A percentile compares a stretch with the other conserved stretches of the same genome.
Evolutionary conservation across 2,329 filamentous ascomycete genomes (phyloP).

Genomic region (Neodidymelliopsis sp.): DNA sequence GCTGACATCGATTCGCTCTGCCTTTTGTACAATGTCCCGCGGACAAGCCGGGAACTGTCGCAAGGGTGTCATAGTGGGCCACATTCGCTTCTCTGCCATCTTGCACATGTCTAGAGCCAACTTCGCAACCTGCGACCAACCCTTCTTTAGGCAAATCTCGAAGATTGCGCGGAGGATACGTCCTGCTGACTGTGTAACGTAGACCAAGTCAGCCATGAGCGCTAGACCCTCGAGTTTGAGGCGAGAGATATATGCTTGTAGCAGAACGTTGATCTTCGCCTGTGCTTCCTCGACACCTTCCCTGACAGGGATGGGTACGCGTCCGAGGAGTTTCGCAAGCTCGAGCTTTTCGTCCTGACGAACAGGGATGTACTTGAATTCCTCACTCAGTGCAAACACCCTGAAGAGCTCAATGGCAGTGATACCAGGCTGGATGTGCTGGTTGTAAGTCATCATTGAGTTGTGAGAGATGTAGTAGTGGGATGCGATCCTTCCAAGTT

Average conservation of each 20-base stretch:
- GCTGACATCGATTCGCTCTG: constrained; percentile 91
- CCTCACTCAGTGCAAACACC: constrained; percentile 92
- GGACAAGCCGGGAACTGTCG: constrained; percentile 84
- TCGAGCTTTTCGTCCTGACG: constrained; percentile 98
- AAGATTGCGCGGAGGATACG: constrained; percentile 95
- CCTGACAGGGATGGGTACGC: constrained; percentile 95
- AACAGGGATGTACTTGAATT: constrained; percentile 99
- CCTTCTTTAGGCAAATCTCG: constrained; percentile 96
- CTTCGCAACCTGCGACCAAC: constrained; percentile 92
- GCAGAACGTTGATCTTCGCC: constrained; percentile 95
- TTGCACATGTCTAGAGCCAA: constrained; percentile 94
- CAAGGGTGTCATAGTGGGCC: constrained; percentile 97
- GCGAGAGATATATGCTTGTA: constrained; percentile 95
- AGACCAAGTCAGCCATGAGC: constrained; percentile 97
- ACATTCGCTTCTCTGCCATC: constrained; percentile 99
- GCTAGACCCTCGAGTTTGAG: constrained; percentile 93
- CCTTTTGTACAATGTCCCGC: constrained; percentile 86
- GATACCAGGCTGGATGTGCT: constrained; percentile 90
- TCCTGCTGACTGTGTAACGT: constrained; percentile 96
- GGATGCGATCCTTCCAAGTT: constrained; percentile 92
- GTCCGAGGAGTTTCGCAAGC: constrained; percentile 85
- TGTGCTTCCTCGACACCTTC: constrained; percentile 97
- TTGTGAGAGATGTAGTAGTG: constrained; percentile 98
- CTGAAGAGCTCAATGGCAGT: constrained; percentile 96
- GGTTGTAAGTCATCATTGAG: constrained; percentile 97